phyloP scores from a whole-genome alignment of 1,284 basidiomycete species.

The Cutaneotrichosporon daszewskae region DNA sequence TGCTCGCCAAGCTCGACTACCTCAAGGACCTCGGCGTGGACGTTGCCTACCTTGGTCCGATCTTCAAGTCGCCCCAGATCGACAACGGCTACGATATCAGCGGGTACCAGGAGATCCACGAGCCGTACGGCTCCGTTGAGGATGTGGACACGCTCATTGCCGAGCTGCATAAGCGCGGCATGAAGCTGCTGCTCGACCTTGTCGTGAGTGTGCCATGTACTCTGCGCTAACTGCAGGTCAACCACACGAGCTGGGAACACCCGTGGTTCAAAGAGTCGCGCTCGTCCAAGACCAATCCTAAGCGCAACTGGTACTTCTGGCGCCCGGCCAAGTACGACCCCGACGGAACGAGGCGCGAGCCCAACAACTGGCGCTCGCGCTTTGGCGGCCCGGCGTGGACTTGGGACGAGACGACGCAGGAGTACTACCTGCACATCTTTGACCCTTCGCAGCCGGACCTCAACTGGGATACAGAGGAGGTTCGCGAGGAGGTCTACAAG shows the following conservation, averaged over 20 bases:
- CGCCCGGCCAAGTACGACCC: constrained; percentile 33
- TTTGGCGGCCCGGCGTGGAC: constrained; percentile 49
- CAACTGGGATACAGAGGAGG: constrained; percentile 44
- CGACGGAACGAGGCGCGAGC: constrained; percentile 35
- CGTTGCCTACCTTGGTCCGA: constrained; percentile 47
- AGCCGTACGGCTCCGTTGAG: constrained; percentile 47
- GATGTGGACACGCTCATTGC: constrained; percentile 48
- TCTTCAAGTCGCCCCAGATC: constrained; percentile 35
- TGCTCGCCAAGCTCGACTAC: constrained; percentile 49
- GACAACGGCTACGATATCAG: constrained; percentile 44
- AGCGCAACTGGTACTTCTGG: constrained; percentile 52
- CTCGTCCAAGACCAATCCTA: constrained; percentile 41
- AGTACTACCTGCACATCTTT: constrained; percentile 52
- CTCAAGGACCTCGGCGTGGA: constrained; percentile 50
- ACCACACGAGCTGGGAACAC: constrained; percentile 47
- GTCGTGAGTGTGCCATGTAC: constrained; percentile 33
- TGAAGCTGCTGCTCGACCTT: constrained; percentile 50
- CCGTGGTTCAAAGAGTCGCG: constrained; percentile 51
- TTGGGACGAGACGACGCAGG: constrained; percentile 48
- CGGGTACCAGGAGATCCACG: constrained; percentile 48
- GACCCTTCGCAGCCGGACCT: constrained; percentile 35
- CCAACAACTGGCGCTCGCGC: constrained; percentile 50
- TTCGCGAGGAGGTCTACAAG: constrained; percentile 41
- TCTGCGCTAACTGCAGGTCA: constrained; percentile 50
- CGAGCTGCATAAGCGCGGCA: constrained; percentile 40